phyloP scores from a whole-genome alignment of 805 yeast genomes.

The Wickerhamiella parazyma region DNA sequence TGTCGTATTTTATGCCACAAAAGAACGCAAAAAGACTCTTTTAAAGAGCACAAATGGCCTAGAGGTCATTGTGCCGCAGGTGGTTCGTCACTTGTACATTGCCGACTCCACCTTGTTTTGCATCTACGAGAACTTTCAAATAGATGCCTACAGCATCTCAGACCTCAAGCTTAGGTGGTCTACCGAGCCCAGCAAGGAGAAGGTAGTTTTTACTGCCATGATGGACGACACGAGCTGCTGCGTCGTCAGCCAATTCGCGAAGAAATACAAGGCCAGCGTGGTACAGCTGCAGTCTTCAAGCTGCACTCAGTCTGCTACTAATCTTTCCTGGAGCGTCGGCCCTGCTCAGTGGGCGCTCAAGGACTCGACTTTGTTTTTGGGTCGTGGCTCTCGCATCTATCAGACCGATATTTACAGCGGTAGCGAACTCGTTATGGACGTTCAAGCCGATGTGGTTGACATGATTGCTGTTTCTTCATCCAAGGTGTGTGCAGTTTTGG shows the following conservation, averaged over 20 bases:
- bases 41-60: constrained; percentile 12
- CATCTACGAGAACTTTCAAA: not conserved
- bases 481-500: constrained; percentile 12
- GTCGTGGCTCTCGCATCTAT: not conserved
- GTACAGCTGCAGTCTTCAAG: not conserved
- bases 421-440: not conserved
- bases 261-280: not conserved
- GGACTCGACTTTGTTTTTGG: not conserved
- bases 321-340: not conserved
- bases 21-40: constrained; percentile 21
- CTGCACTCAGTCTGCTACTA: not conserved
- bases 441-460: constrained; percentile 2
- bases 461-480: constrained; percentile 15
- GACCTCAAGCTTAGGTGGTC: constrained; percentile 5
- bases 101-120: not conserved
- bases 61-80: constrained; percentile 5
- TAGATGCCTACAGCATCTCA: constrained; percentile 5
- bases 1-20: constrained; percentile 17
- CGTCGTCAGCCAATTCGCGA: not conserved
- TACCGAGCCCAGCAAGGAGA: not conserved
- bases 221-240: not conserved
- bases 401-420: not conserved
- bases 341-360: not conserved
- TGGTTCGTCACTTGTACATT: constrained; percentile 5
- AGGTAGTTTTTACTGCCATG: not conserved